Evolutionary conservation across 805 yeast species (phyloP), one percentile per base, ranked within the genome.

Genomic region (Jamesozyma gamospora): DNA sequence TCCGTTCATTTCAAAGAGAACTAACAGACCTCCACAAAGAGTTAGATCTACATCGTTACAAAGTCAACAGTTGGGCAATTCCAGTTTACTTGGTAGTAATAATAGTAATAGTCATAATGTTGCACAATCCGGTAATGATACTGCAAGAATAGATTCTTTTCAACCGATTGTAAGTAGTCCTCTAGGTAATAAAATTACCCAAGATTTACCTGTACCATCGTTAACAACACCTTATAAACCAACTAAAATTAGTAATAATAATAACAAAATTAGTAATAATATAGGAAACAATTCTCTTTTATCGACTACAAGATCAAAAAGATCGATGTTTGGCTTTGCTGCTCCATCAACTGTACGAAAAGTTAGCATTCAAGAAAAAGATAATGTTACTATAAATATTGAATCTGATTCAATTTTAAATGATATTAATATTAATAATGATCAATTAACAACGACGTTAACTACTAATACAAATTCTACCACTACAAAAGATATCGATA

Each of bases 1-100:
- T 3, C 90, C 92, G 0, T 64, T 76, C 48, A 66, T 81, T 25
- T 63, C 67, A 4, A 49, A 63, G 51, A 50, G 51, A 34, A 34
- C 62, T 61, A 17, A 50, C 29, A 40, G 47, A 64, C 19, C 26
- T 24, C 37, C 18, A 28, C 40, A 41, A 31, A 37, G 18, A 27
- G 32, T 26, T 19, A 27, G 27, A 26, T 10, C 43, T 40, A 36
- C 37, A 40, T 21, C 36, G n/a, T 30, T 19, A 30, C 28, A 27
- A 19, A n/a, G 2, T 9, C 26, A 25, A 13, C 32, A 10, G 13
- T 36, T 32, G 31, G 19, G 17, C 34, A 21, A 21, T 21, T 21
- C 24, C 24, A 21, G 25, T 9, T 26, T 34, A 4, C 18, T 17
- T 16, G 28, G 28, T 34, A 40, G 32, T 37, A 40, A 21, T 35